phyloP scores from a whole-genome alignment of 2,329 filamentous ascomycete species.

The Gliomastix tumulicola region DNA sequence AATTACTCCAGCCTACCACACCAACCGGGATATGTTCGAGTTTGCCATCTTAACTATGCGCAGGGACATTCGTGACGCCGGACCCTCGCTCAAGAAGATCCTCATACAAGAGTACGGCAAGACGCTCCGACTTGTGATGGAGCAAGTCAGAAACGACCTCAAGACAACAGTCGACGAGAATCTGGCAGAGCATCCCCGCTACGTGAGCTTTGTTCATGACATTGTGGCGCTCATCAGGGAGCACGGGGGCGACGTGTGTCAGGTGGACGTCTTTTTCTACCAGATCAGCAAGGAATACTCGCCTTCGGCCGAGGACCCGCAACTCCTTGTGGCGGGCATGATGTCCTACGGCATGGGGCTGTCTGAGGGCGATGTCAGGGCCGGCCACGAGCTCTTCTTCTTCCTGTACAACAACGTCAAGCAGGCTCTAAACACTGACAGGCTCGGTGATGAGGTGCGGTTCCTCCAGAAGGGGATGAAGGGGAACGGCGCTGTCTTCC shows the following conservation, averaged over 20 bases:
- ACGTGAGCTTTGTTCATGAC: slow-evolving; percentile 43
- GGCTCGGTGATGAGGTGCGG: slow-evolving; percentile 34
- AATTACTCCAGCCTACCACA: slow-evolving; percentile 36
- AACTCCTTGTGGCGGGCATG: slow-evolving; percentile 48
- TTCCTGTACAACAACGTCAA: slow-evolving; percentile 53
- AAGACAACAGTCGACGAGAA: slow-evolving; percentile 24
- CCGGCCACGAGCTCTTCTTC: slow-evolving; percentile 44
- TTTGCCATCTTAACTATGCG: slow-evolving; percentile 44
- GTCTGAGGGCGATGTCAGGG: slow-evolving; percentile 41
- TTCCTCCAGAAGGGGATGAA: slow-evolving; percentile 42
- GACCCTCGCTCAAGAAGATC: slow-evolving; percentile 21
- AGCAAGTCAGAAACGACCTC: slow-evolving; percentile 46
- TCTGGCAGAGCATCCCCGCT: slow-evolving; percentile 32
- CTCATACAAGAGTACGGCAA: slow-evolving; percentile 33
- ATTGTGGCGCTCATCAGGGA: slow-evolving; percentile 48
- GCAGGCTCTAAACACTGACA: slow-evolving; percentile 40
- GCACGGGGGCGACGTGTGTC: slow-evolving; percentile 45
- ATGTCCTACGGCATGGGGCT: slow-evolving; percentile 48
- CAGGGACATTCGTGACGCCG: slow-evolving; percentile 31
- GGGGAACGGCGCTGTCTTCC: slow-evolving; percentile 28
- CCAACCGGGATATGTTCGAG: slow-evolving; percentile 42
- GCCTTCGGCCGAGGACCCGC: slow-evolving; percentile 47
- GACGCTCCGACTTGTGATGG: slow-evolving; percentile 40
- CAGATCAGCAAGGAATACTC: slow-evolving; percentile 49
- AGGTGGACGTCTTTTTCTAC: slow-evolving; percentile 48